These are phyloP conservation scores for Gaertneriomyces semiglobifer DNA, from an alignment of 192 early-diverging fungal species.

Conservation along the genomic window DNA sequence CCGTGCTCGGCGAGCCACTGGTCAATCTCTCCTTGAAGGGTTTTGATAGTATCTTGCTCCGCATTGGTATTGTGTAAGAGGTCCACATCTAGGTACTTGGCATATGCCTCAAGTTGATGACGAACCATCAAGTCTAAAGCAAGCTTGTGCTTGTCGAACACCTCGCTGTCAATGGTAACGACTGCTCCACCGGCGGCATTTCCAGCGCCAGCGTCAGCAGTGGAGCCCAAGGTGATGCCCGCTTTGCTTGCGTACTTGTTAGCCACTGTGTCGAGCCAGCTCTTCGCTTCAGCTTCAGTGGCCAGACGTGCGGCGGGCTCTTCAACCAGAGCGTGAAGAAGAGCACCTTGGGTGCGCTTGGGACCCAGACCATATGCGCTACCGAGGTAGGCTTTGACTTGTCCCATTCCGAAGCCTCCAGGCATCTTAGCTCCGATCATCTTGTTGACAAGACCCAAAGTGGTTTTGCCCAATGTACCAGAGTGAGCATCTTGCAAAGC, in stretches of 20 bases:
- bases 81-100: conserved; percentile 78
- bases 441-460: conserved; percentile 68
- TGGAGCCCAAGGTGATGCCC: conserved; percentile 57
- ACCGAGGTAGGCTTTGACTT: conserved; percentile 71
- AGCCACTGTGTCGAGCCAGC: conserved; percentile 74
- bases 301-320: conserved; percentile 79
- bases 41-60: conserved; percentile 59
- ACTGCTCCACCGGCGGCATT: conserved; percentile 55
- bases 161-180: conserved; percentile 80
- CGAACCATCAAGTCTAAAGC: conserved; percentile 67
- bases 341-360: conserved; percentile 67
- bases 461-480: conserved; percentile 80
- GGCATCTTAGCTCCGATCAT: conserved; percentile 89
- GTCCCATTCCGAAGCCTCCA: conserved; percentile 77
- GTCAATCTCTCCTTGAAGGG: conserved; percentile 81
- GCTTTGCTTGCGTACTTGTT: conserved; percentile 66
- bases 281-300: conserved; percentile 68
- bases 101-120: conserved; percentile 73
- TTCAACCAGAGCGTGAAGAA: conserved; percentile 74
- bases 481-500: conserved; percentile 58
- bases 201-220: conserved; percentile 33
- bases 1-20: conserved; percentile 90
- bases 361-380: conserved; percentile 71
- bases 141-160: conserved; percentile 74
- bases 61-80: conserved; percentile 55